A percentile compares a stretch with the other conserved stretches of the same genome.
Conservation (phyloP, 495 filamentous ascomycete species). For the Rostrohypoxylon terebratum region DNA sequence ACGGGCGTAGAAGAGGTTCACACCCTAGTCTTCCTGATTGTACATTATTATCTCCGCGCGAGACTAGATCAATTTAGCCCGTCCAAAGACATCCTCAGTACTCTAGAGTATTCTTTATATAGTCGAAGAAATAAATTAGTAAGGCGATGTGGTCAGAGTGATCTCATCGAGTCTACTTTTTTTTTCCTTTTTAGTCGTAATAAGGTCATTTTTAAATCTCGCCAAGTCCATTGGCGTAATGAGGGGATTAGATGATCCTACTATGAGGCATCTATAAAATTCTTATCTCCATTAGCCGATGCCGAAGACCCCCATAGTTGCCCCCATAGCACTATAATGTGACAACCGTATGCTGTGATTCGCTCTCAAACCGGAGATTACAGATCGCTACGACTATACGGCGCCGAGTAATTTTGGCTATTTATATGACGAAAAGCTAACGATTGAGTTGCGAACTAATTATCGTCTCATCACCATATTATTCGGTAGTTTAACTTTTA, state of each 20-base stretch:
- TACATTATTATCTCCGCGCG: background rate
- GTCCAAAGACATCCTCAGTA: background rate
- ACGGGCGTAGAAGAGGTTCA: background rate
- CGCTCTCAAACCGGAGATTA: background rate
- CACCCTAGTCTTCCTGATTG: background rate
- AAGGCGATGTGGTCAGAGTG: background rate
- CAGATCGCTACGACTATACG: background rate
- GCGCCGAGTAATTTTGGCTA: conserved; percentile 2
- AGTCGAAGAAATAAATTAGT: background rate
- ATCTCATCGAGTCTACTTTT: background rate
- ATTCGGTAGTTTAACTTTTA: background rate
- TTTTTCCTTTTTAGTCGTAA: background rate
- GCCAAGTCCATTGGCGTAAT: background rate
- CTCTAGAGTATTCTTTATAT: background rate
- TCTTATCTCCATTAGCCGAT: conserved; percentile 28
- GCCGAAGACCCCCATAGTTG: background rate
- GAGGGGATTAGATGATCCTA: background rate
- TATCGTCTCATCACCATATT: background rate
- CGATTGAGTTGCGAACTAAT: background rate
- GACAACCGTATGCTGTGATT: no score
- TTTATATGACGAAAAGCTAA: background rate
- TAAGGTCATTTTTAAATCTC: background rate
- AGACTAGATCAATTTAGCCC: background rate
- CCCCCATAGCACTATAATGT: background rate
- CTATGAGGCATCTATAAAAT: background rate